Conservation (phyloP, 129 eudicot genomes). For the Tanacetum coccineum region DNA sequence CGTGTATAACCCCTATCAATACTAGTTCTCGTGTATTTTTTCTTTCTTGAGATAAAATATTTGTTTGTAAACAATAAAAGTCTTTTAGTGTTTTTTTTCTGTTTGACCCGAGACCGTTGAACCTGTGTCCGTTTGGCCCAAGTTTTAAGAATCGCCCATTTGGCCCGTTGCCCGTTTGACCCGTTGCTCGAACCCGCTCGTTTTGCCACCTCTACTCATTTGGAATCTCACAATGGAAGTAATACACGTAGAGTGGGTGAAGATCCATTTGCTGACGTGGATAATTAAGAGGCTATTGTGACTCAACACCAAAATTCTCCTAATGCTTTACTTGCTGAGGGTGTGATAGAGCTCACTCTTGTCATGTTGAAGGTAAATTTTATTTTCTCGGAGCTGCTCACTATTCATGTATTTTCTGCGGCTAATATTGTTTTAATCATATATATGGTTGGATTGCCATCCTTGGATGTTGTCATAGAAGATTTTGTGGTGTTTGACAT, state of each 20-base stretch:
- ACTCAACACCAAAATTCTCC: conserved; percentile 49
- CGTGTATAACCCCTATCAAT: too few relatives aligned
- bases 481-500: neutral
- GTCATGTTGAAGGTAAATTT: conserved; percentile 85
- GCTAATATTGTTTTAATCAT: neutral
- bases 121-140: too few relatives aligned
- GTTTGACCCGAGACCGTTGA: too few relatives aligned
- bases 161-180: too few relatives aligned
- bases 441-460: neutral
- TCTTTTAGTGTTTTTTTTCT: too few relatives aligned
- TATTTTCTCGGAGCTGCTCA: neutral
- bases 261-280: conserved; percentile 51
- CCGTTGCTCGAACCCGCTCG: too few relatives aligned
- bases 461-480: neutral
- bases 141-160: too few relatives aligned
- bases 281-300: conserved; percentile 43
- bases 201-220: too few relatives aligned
- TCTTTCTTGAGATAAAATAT: too few relatives aligned
- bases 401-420: conserved; percentile 2
- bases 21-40: too few relatives aligned
- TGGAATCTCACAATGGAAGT: conserved; percentile 50
- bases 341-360: conserved; percentile 85
- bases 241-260: conserved; percentile 55
- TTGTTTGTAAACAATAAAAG: too few relatives aligned
- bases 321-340: conserved; percentile 84